Percentiles rank a stretch among this genome's conserved stretches.
Conservation (phyloP, 305 asterid genomes). For the Fraxinus latifolia region DNA sequence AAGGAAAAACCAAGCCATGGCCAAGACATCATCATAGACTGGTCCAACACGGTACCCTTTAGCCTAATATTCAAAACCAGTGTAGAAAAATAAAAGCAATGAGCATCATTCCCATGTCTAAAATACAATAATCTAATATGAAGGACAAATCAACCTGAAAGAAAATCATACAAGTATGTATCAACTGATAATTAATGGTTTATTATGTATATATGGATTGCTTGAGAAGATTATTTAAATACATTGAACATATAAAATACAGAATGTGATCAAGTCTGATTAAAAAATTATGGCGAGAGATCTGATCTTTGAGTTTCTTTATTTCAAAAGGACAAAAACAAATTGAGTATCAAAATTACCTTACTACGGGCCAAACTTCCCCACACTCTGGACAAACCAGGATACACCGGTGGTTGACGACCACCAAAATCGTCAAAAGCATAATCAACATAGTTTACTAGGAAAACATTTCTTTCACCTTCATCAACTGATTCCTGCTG, state of each 20-base stretch:
- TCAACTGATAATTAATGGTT: constrained; percentile 10
- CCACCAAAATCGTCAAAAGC: constrained; percentile 98
- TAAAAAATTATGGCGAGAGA: not conserved
- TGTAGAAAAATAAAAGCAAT: constrained; percentile 19
- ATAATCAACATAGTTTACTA: constrained; percentile 89
- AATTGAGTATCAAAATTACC: constrained; percentile 43
- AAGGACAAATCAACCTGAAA: constrained; percentile 6
- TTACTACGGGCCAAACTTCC: constrained; percentile 99
- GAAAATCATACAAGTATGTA: not conserved
- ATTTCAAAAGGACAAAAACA: not conserved
- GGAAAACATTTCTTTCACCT: constrained; percentile 89
- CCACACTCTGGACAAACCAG: constrained; percentile 98
- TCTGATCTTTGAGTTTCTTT: constrained; percentile 15
- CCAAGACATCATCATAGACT: constrained; percentile 96
- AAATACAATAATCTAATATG: constrained; percentile 9
- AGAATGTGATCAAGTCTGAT: not conserved
- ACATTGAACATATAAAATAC: not conserved
- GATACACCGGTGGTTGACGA: constrained; percentile 96
- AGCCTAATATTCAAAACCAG: constrained; percentile 55
- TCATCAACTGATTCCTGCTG: constrained; percentile 99
- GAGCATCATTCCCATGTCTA: constrained; percentile 17
- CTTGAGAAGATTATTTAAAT: not conserved
- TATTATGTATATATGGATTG: not conserved
- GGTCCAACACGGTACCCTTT: constrained; percentile 99
- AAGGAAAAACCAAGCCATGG: constrained; percentile 99